phyloP scores from a whole-genome alignment of 192 early-diverging fungal species.

The Coemansia sp. region DNA sequence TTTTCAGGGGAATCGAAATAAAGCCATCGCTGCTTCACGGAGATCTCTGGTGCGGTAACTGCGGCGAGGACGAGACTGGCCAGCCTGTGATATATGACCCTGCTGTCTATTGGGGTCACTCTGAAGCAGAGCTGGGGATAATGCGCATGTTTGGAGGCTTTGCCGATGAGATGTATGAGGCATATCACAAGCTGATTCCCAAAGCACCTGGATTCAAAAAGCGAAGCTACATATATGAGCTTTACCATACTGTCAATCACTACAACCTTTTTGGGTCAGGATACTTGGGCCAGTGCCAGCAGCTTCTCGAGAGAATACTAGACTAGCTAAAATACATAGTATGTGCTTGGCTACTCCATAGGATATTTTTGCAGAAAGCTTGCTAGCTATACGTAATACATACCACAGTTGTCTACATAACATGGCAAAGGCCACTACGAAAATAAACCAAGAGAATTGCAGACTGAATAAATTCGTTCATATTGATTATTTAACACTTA shows the following conservation, averaged over 20 bases:
- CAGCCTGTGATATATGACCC: conserved; percentile 33
- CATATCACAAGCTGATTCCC: conserved; percentile 27
- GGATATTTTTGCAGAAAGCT: neutral
- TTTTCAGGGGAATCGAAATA: conserved; percentile 20
- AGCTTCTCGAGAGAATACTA: conserved; percentile 10
- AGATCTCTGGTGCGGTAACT: conserved; percentile 35
- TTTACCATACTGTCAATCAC: conserved; percentile 44
- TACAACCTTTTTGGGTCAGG: conserved; percentile 35
- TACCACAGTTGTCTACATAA: neutral
- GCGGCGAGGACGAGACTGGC: conserved; percentile 15
- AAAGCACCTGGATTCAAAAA: conserved; percentile 24
- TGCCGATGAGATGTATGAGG: conserved; percentile 11
- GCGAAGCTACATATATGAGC: conserved; percentile 23
- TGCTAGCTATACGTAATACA: neutral
- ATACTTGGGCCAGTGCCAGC: conserved; percentile 17
- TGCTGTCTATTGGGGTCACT: conserved; percentile 38
- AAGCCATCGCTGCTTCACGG: conserved; percentile 36
- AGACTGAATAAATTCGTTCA: conserved; percentile 1
- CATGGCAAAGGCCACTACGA: neutral
- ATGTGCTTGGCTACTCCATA: neutral
- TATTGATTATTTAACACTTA: no score
- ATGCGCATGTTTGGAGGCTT: conserved; percentile 41
- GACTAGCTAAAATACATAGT: neutral
- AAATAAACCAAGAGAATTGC: conserved; percentile 1
- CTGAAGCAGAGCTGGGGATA: conserved; percentile 38